Percentiles rank a stretch among this genome's conserved stretches.
phyloP scores from a whole-genome alignment of 1,139 yeast genomes.

The Taphrina deformans region DNA sequence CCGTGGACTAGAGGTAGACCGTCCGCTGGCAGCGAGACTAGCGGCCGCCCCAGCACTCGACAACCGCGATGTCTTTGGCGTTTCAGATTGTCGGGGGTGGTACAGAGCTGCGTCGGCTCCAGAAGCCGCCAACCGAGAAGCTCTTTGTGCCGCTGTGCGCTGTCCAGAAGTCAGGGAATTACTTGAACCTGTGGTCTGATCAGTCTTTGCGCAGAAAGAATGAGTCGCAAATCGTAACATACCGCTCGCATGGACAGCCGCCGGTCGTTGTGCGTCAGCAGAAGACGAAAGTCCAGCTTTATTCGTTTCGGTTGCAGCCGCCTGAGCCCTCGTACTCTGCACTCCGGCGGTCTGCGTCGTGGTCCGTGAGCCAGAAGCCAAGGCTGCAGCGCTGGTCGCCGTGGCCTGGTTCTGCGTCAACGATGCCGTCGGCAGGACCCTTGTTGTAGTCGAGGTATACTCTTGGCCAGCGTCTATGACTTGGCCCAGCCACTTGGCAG shows the following conservation, averaged over 20 bases:
- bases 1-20: neutral
- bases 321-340: neutral
- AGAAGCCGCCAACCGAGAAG: constrained; percentile 25
- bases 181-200: neutral
- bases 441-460: constrained; percentile 5
- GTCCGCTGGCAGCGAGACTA: constrained; percentile 22
- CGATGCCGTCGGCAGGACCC: neutral
- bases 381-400: constrained; percentile 16
- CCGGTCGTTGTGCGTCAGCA: constrained; percentile 2
- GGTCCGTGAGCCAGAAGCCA: constrained; percentile 2
- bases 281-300: neutral
- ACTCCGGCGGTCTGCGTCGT: neutral
- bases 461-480: constrained; percentile 24
- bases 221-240: neutral
- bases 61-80: neutral
- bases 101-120: constrained; percentile 24
- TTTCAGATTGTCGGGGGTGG: constrained; percentile 12
- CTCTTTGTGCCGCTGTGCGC: constrained; percentile 21
- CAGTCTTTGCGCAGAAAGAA: neutral
- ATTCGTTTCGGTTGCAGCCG: neutral
- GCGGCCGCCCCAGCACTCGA: constrained; percentile 32
- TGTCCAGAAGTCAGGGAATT: constrained; percentile 15
- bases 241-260: constrained; percentile 16
- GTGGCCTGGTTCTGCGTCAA: constrained; percentile 13
- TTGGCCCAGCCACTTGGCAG: constrained; percentile 29